A percentile compares a stretch with the other conserved stretches of the same genome.
Evolutionary conservation across 768 basidiomycete genomes (phyloP).

Genomic region (Suillus fuscotomentosus): DNA sequence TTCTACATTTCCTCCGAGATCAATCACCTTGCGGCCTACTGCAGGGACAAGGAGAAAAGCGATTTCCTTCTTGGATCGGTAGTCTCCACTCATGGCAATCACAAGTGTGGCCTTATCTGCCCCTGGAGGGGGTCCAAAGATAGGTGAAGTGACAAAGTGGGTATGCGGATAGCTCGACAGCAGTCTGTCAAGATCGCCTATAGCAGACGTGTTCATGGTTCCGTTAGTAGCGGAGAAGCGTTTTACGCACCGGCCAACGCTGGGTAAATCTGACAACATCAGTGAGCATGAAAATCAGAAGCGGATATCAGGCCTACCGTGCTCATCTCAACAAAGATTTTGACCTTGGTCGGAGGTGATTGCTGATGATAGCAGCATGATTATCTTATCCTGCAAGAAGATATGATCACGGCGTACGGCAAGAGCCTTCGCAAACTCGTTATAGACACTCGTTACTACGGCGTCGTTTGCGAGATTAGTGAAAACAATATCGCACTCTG

Average conservation of each 20-base stretch:
- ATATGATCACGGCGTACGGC: constrained; percentile 37
- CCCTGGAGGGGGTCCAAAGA: constrained; percentile 69
- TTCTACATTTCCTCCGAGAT: constrained; percentile 84
- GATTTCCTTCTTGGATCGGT: constrained; percentile 78
- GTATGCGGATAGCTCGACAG: constrained; percentile 57
- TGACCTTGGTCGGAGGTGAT: constrained; percentile 47
- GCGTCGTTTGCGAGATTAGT: constrained; percentile 73
- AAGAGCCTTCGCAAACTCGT: constrained; percentile 56
- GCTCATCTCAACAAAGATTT: constrained; percentile 84
- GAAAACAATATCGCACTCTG: constrained; percentile 72
- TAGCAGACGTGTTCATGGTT: neutral
- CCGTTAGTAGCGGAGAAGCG: neutral
- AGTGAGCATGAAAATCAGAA: constrained; percentile 7
- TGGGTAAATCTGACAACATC: constrained; percentile 48
- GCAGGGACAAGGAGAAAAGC: constrained; percentile 78
- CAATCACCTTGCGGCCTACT: constrained; percentile 72
- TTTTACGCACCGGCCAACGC: constrained; percentile 42
- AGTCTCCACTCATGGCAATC: constrained; percentile 77
- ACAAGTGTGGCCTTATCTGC: constrained; percentile 68
- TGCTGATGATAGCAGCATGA: constrained; percentile 27
- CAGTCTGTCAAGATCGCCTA: constrained; percentile 68
- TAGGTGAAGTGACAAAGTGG: constrained; percentile 74
- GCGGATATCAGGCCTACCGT: constrained; percentile 50
- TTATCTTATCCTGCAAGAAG: neutral
- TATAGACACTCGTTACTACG: constrained; percentile 62